Evolutionary conservation across 257 asterid species (phyloP), one percentile per base, ranked within the genome.

Genomic region (Solanum sitiens): DNA sequence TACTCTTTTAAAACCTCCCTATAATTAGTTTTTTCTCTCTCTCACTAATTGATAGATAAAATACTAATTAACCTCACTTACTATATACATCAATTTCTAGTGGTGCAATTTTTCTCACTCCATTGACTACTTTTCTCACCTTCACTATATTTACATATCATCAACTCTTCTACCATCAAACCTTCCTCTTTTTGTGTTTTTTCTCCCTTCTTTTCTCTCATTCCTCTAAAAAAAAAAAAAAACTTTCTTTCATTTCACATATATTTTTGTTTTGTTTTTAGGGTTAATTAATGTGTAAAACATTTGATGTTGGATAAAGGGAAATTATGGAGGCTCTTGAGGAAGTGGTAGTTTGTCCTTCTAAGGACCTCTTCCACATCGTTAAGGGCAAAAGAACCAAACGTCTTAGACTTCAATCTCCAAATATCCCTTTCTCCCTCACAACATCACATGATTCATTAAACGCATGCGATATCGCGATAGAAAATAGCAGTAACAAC

Each of bases 341-440:
- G 85, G 92, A 91, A 83, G 87, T 84, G 88, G 85, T 82, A 45
- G 87, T 73, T 40, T 85, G 63, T 45, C 84, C 91, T 82, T 86
- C 89, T 85, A 90, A 92, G 84, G 91, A 75, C 85, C 61, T 47
- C 86, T 88, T 87, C 87, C 88, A 83, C 65, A 87, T 90, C 45
- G 91, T 90, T 3, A 92, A 90, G 88, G 94, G 92, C 73, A 90
- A 91, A 83, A 85, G 92, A 71, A 90, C 92, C 35, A 91, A 92
- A 61, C 90, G 91, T 23, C 89, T 83, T 30, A 88, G 89, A 39
- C 93, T 90, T 16, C 88, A 90, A 63, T 89, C 88, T 74, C 93
- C 89, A 14, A 79, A 11, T 39, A 37, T 89, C 86, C 89, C 91
- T 87, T 88, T 89, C 86, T 76, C 89, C 89, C 68, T 89, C 87